Evolutionary conservation across 1,139 yeast genomes (phyloP), one percentile per base, ranked within the genome.

Genomic region (Yamadazyma taylorii): DNA sequence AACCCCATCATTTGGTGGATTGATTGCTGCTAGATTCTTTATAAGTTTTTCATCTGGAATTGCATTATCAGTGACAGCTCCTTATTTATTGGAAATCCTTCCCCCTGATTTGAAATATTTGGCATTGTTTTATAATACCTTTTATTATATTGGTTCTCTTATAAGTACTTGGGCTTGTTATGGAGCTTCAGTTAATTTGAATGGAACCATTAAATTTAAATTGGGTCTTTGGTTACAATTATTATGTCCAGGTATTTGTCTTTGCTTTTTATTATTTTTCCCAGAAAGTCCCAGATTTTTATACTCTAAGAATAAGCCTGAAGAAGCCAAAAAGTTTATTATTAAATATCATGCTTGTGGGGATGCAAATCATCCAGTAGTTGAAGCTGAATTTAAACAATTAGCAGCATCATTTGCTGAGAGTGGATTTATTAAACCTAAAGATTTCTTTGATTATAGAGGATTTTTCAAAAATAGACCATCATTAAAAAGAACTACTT

Each of bases 221-320:
- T 22, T 47, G 16, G 49, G 47, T 19, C 33, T 47, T 16, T 39
- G 42, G 19, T 33, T 44, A 17, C 51, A 47, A 37, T 38, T 39
- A 6, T 35, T 38, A 14, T 44, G 38, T 30, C 50, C 51, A 11
- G 43, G 34, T n/a, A 27, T 46, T 10, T 14, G 30, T 34, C 16
- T 34, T 13, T 19, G 25, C 21, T 21, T 22, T 16, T 5, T 37
- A 11, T 63, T 59, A 33, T 60, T 68, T 37, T 63, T 78, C 15
- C 84, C 85, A 1, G 85, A 79, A 49, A 72, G 81, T 2, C 85
- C 85, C 2, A 60, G 84, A 35, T 77, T 65, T 63, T 56, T 74
- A 24, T 59, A 75, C 12, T 54, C 66, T 12, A 57, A 59, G 19
- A 65, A 63, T 4, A 50, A 63, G 22, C 44, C 56, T 12, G 59